Evolutionary conservation across 352 stramenopile genomes (phyloP).

Genomic region (Blastocystis sp.): DNA sequence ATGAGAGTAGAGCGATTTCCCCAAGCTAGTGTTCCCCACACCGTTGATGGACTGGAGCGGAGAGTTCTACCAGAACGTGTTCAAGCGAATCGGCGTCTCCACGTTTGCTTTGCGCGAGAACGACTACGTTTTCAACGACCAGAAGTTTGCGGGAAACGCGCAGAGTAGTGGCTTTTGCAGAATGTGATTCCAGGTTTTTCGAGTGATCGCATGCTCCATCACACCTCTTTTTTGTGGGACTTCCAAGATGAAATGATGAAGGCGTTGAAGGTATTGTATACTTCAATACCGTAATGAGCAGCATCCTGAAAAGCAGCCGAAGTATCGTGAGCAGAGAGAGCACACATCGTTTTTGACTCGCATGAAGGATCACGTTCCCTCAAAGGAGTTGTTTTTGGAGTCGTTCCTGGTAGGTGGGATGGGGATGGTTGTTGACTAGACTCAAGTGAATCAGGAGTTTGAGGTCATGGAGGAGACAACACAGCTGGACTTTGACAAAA

Average conservation of each 20-base stretch:
- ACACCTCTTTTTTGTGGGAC: slow-evolving; percentile 93
- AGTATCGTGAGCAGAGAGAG: slow-evolving; percentile 78
- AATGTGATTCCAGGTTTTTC: slow-evolving; percentile 35
- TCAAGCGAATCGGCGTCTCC: slow-evolving; percentile 58
- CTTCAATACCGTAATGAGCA: not conserved
- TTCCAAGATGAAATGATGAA: slow-evolving; percentile 82
- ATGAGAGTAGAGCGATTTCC: slow-evolving; percentile 62
- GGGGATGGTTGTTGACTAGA: not conserved
- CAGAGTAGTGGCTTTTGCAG: slow-evolving; percentile 66
- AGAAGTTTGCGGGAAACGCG: slow-evolving; percentile 89
- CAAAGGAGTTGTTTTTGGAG: slow-evolving; percentile 59
- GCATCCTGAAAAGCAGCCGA: slow-evolving; percentile 77
- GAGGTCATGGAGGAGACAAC: not conserved
- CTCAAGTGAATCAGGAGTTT: slow-evolving; percentile 28
- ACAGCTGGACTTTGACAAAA: not conserved
- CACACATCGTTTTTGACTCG: slow-evolving; percentile 84
- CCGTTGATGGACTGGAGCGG: slow-evolving; percentile 62
- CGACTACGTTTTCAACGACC: slow-evolving; percentile 84
- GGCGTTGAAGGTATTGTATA: slow-evolving; percentile 72
- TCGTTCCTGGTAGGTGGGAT: not conserved
- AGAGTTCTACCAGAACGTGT: slow-evolving; percentile 60
- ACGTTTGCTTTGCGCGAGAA: slow-evolving; percentile 79
- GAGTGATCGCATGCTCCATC: slow-evolving; percentile 79
- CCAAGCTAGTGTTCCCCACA: slow-evolving; percentile 50
- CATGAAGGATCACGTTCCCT: slow-evolving; percentile 66